Conservation (phyloP, 495 filamentous ascomycete species). For the Podospora tetraspora region DNA sequence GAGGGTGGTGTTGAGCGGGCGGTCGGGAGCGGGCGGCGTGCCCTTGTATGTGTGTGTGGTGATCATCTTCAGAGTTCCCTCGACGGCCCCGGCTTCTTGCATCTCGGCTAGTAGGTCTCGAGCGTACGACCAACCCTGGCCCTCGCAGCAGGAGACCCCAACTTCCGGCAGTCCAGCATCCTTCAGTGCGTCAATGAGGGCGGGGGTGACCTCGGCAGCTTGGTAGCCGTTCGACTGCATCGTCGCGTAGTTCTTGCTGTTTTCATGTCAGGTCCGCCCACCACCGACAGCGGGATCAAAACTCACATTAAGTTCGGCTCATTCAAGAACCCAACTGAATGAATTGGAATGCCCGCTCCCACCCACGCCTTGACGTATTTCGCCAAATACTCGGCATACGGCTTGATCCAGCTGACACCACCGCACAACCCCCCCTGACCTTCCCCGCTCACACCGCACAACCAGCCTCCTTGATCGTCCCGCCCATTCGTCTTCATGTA, state of each 20-base stretch:
- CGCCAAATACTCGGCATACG: conserved; percentile 52
- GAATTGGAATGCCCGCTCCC: conserved; percentile 40
- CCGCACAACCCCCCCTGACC: conserved; percentile 35
- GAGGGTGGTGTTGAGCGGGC: conserved; percentile 17
- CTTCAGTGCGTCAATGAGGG: conserved; percentile 38
- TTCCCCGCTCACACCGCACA: conserved; percentile 44
- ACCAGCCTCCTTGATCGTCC: conserved; percentile 39
- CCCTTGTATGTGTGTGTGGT: conserved; percentile 48
- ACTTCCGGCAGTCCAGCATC: conserved; percentile 31
- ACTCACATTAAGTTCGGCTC: conserved; percentile 48
- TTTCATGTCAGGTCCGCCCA: background rate
- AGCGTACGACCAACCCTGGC: conserved; percentile 44
- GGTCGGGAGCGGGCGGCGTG: conserved; percentile 28
- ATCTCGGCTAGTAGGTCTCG: conserved; percentile 38
- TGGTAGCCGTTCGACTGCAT: conserved; percentile 47
- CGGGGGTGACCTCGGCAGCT: conserved; percentile 43
- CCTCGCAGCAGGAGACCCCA: conserved; percentile 49
- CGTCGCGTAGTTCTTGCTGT: conserved; percentile 38
- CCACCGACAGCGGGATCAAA: background rate
- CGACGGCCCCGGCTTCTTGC: conserved; percentile 36
- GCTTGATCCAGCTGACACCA: conserved; percentile 49
- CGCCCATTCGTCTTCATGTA: conserved; percentile 55
- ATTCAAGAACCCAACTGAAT: conserved; percentile 52
- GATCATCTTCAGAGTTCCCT: conserved; percentile 34
- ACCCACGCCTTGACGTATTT: conserved; percentile 49